A percentile compares a stretch with the other conserved stretches of the same genome.
These are phyloP conservation scores for Tylopilus sp. DNA, from an alignment of 768 basidiomycete species.

Conservation along the genomic window DNA sequence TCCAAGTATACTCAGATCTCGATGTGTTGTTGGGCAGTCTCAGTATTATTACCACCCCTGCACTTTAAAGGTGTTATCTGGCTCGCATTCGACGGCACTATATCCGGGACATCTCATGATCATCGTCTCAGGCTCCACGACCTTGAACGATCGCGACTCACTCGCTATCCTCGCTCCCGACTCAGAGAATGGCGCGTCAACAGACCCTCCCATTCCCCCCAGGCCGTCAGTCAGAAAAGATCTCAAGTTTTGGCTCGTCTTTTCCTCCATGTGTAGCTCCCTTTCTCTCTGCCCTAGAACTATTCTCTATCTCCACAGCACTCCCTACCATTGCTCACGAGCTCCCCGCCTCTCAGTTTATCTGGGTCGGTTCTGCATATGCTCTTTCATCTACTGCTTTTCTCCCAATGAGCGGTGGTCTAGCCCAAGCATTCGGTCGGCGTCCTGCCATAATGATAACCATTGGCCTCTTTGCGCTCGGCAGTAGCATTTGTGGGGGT, in stretches of 20 bases:
- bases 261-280: conserved; percentile 23
- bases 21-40: background rate
- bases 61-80: background rate
- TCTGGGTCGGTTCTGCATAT: conserved; percentile 39
- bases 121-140: background rate
- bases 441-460: conserved; percentile 23
- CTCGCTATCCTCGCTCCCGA: background rate
- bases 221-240: conserved; percentile 7
- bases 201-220: background rate
- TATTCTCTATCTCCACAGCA: conserved; percentile 27
- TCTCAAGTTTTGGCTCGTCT: conserved; percentile 27
- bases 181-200: background rate
- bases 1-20: background rate
- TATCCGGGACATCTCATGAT: background rate
- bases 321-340: conserved; percentile 34
- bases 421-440: conserved; percentile 32
- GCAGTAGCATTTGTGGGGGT: conserved; percentile 35
- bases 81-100: background rate
- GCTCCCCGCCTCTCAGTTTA: conserved; percentile 26
- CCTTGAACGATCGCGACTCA: conserved; percentile 1
- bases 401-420: conserved; percentile 35
- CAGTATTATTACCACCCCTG: too few relatives aligned
- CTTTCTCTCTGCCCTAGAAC: conserved; percentile 29
- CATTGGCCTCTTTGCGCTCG: conserved; percentile 30
- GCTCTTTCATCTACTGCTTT: conserved; percentile 35